Evolutionary conservation across 306 rosid genomes (phyloP).

Genomic region (Quercus wislizeni): DNA sequence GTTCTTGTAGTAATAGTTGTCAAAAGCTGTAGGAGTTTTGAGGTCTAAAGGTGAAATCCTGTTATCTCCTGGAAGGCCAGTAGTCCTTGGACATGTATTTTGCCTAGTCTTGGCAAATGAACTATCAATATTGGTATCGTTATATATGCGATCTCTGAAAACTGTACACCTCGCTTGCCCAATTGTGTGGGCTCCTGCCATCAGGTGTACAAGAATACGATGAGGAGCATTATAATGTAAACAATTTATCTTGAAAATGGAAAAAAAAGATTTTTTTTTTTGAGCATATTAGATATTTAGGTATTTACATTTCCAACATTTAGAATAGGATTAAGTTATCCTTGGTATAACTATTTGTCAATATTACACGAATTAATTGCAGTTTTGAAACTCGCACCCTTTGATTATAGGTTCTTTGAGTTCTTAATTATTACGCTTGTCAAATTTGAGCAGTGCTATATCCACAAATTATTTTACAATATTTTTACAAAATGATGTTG

Average conservation of each 20-base stretch:
- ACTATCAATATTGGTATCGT: slow-evolving; percentile 46
- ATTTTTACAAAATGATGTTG: too few relatives aligned
- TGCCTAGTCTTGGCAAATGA: slow-evolving; percentile 51
- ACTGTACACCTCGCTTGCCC: slow-evolving; percentile 61
- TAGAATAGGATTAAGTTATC: neutral
- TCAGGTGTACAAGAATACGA: neutral
- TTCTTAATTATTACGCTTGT: too few relatives aligned
- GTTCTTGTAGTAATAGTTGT: slow-evolving; percentile 59
- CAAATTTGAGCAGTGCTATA: too few relatives aligned
- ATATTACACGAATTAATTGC: too few relatives aligned
- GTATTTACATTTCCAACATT: neutral
- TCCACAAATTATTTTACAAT: too few relatives aligned
- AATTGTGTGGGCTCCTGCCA: slow-evolving; percentile 69
- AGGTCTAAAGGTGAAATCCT: slow-evolving; percentile 50
- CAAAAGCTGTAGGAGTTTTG: slow-evolving; percentile 47
- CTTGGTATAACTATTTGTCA: too few relatives aligned
- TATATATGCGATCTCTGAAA: slow-evolving; percentile 54
- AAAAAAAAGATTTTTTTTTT: neutral
- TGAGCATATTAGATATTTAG: neutral
- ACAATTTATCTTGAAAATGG: too few relatives aligned
- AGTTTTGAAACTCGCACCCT: too few relatives aligned
- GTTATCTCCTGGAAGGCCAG: slow-evolving; percentile 50
- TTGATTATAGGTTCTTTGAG: too few relatives aligned
- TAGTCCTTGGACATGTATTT: slow-evolving; percentile 37
- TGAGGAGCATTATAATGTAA: neutral